These are phyloP conservation scores for Pharnaceum exiguum DNA, from an alignment of 148 eudicot genomes.

Conservation along the genomic window DNA sequence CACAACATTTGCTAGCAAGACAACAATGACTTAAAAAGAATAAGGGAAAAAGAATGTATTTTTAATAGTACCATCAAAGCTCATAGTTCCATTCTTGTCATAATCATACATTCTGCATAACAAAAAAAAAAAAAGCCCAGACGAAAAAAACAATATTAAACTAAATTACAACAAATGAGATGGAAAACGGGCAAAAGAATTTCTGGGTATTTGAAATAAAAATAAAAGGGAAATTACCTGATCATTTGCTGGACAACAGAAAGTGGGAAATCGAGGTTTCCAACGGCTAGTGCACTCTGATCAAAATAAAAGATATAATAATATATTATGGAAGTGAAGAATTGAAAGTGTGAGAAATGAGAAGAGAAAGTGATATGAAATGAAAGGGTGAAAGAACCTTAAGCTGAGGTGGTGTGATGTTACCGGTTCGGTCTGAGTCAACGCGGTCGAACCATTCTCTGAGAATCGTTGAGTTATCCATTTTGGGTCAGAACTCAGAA, in stretches of 20 bases:
- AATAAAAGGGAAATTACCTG: constrained; percentile 34
- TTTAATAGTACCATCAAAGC: constrained; percentile 92
- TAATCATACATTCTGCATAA: constrained; percentile 81
- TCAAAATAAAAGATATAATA: background rate
- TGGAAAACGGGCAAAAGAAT: background rate
- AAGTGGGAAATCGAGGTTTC: constrained; percentile 71
- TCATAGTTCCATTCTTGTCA: constrained; percentile 84
- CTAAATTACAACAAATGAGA: background rate
- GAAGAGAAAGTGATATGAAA: background rate
- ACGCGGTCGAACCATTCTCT: constrained; percentile 88
- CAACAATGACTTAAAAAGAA: too few species aligned
- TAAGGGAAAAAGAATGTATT: too few species aligned
- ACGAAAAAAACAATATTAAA: background rate
- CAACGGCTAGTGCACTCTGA: constrained; percentile 71
- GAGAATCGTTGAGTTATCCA: constrained; percentile 61
- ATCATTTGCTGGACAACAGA: constrained; percentile 93
- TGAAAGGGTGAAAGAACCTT: constrained; percentile 33
- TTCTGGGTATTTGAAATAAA: background rate
- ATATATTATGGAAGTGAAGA: background rate
- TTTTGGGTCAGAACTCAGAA: too few species aligned
- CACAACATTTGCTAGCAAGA: too few species aligned
- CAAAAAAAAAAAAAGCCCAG: background rate
- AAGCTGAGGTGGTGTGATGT: constrained; percentile 73
- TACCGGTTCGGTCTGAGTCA: constrained; percentile 70
- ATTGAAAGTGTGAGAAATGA: background rate